Conservation (phyloP, 2,329 filamentous ascomycete species). For the Xylaria sp. region DNA sequence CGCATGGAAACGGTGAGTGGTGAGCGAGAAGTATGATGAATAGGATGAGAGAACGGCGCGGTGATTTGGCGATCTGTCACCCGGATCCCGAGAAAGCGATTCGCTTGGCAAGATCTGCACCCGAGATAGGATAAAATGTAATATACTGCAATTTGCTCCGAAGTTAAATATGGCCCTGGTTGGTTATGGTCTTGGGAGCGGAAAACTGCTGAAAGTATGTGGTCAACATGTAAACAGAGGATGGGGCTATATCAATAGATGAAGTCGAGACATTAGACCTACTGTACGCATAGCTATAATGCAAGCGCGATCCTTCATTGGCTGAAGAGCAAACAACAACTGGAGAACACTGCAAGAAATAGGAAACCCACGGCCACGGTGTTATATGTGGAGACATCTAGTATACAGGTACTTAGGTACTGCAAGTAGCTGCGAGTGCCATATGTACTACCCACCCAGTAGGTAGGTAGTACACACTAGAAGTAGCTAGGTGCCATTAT, state of each 20-base stretch:
- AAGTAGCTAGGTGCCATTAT: neutral
- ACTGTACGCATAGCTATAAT: conserved; percentile 3
- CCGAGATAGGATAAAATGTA: neutral
- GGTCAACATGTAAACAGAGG: neutral
- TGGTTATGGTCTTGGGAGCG: neutral
- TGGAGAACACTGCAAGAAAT: conserved; percentile 18
- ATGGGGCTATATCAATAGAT: conserved; percentile 13
- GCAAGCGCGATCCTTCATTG: conserved; percentile 16
- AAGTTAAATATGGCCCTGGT: neutral
- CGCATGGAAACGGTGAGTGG: conserved; percentile 4
- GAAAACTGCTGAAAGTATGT: neutral
- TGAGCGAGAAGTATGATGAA: neutral
- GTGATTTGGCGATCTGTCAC: neutral
- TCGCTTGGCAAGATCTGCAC: conserved; percentile 4
- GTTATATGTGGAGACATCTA: conserved; percentile 13
- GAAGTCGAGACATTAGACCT: neutral
- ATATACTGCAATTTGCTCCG: neutral
- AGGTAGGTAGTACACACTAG: neutral
- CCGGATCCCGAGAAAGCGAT: neutral
- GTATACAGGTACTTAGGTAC: neutral
- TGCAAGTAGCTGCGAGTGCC: neutral
- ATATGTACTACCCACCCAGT: too few species aligned
- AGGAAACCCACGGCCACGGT: conserved; percentile 14
- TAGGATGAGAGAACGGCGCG: neutral
- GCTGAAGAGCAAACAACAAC: conserved; percentile 12